Evolutionary conservation across 305 asterid species (phyloP), one percentile per base, ranked within the genome.

Genomic region (Fraxinus xanthoxyloides): DNA sequence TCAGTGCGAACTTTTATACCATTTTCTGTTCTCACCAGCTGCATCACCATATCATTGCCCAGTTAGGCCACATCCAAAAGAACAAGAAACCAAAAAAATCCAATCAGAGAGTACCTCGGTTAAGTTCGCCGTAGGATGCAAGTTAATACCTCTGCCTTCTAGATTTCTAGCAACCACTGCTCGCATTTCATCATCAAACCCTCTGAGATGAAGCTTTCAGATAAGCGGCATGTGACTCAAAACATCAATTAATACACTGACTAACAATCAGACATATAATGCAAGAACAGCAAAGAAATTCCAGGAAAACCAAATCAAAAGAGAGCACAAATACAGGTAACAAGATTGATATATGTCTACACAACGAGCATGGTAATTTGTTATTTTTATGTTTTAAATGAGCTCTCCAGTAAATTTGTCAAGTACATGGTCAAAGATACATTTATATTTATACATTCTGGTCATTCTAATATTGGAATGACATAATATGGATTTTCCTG

Each of bases 101-200:
- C 80, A 73, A 12, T 17, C 26, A 76, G 81, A 59, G 28, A 83
- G 83, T 76, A 97, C 99, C 99, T 94, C 92, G 10, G 94, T 89
- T 90, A 97, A 79, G 81, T 65, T 91, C 83, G 97, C 89, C 87
- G 85, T 77, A 4, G 99, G 98, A 84, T 92, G 99, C 92, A 97
- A 76, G 86, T 88, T 93, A 80, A 97, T 88, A 78, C 99, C 99
- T 87, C 99, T 90, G 76, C 98, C 98, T 92, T 97, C 98, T 79
- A 97, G 91, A 90, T 97, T 97, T 86, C 92, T 92, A 28, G 98
- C 97, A 83, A 97, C 98, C 67, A 82, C 94, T 54, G 95, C 92
- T 84, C 99, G 93, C 97, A 97, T 93, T 84, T 97, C 99, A 38
- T 92, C 95, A 84, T 97, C 99, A 84, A 97, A 97, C 79, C 99